phyloP scores from a whole-genome alignment of 1,284 basidiomycete species.

The Ceratobasidium theobromae region DNA sequence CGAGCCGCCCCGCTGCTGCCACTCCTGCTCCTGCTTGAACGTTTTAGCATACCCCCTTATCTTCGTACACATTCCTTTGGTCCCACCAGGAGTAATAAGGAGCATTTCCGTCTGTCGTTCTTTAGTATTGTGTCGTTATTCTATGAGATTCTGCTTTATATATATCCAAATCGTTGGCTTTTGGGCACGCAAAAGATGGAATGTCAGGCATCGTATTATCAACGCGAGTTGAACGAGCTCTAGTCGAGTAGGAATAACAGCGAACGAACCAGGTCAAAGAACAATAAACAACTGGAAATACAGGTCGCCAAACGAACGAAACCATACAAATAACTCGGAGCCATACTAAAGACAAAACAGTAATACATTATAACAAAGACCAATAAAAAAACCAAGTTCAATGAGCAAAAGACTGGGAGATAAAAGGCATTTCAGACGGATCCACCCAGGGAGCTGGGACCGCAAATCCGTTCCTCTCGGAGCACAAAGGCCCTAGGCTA shows the following conservation, averaged over 20 bases:
- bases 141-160: conserved; percentile 22
- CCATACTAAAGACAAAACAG: conserved; percentile 1
- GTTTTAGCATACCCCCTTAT: background rate
- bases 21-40: conserved; percentile 15
- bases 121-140: conserved; percentile 20
- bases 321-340: conserved; percentile 26
- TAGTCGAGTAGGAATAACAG: conserved; percentile 8
- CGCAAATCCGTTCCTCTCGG: conserved; percentile 11
- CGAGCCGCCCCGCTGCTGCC: conserved; percentile 29
- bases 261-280: conserved; percentile 5
- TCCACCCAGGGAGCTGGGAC: conserved; percentile 14
- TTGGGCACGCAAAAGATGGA: background rate
- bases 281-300: conserved; percentile 30
- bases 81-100: conserved; percentile 27
- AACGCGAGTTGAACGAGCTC: conserved; percentile 19
- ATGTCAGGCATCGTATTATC: conserved; percentile 14
- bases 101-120: conserved; percentile 20
- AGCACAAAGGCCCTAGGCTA: background rate
- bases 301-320: conserved; percentile 13
- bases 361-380: conserved; percentile 5
- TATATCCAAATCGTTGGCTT: conserved; percentile 29
- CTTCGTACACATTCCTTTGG: conserved; percentile 12
- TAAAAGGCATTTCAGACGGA: conserved; percentile 22
- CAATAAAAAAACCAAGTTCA: background rate
- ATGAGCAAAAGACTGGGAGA: background rate